Percentiles rank a stretch among this genome's conserved stretches.
Conservation (phyloP, 208 protist genomes). For the Crithidia brevicula region DNA sequence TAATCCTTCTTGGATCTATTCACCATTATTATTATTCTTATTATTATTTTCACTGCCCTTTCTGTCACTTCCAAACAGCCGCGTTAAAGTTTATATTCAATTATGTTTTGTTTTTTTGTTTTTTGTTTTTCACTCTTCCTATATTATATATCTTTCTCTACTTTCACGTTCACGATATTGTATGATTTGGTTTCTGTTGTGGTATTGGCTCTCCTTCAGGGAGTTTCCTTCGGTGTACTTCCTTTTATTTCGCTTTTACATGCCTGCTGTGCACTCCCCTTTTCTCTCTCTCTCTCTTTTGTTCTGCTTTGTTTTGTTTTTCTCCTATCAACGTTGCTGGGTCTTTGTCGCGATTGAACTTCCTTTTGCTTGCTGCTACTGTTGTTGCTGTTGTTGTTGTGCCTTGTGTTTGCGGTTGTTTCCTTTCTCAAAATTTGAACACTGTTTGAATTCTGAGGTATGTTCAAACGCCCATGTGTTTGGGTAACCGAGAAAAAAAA, state of each 20-base stretch:
- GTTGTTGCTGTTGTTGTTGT: not conserved
- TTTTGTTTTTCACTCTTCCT: constrained; percentile 17
- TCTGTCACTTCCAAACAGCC: not conserved
- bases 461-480: too few relatives aligned
- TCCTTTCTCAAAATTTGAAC: too few relatives aligned
- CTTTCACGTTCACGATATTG: too few relatives aligned
- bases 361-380: not conserved
- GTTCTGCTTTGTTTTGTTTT: constrained; percentile 20
- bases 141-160: constrained; percentile 14
- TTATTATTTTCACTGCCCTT: not conserved
- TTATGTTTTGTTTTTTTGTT: constrained; percentile 14
- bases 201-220: constrained; percentile 8
- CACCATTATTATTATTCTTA: not conserved
- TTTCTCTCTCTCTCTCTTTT: not conserved
- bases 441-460: too few relatives aligned
- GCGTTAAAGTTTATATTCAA: too few relatives aligned
- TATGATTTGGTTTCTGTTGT: too few relatives aligned
- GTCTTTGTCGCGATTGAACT: too few relatives aligned
- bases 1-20: not conserved
- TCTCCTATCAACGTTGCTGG: constrained; percentile 10
- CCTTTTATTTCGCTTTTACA: not conserved
- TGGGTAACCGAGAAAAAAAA: too few relatives aligned
- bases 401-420: not conserved
- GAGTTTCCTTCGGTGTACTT: not conserved
- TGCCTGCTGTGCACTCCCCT: not conserved